Base-by-base conservation (phyloP, 2,329 filamentous ascomycete genomes). In the Lachnellula occidentalis region DNA sequence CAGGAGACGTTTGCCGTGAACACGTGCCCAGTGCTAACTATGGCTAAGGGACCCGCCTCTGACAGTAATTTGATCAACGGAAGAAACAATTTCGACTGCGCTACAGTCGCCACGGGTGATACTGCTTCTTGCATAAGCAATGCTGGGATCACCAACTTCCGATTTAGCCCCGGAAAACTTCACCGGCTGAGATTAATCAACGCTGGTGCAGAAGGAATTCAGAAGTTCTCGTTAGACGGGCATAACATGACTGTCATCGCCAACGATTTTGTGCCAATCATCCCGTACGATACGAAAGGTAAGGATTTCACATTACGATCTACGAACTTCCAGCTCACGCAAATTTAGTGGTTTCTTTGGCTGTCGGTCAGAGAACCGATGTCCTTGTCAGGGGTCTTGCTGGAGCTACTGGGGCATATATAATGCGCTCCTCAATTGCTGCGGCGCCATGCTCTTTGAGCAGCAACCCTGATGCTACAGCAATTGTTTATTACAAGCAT, bases 401-500 rank as follows among this genome's bases (percentile, higher is more conserved):
- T 12, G 68, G 71, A 12, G 70, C 77, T 2, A 58, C 22, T 12
- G 60, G 57, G 2, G 49, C 58, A 27, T 83, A 79, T 62, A 83
- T 78, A 76, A 80, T 86, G 72, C 78, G 82, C 39, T 73, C 76
- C 56, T 79, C 76, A 61, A 69, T 82, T 9, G 47, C 64, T 21
- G n/a, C 39, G 11, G 54, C 42, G 12, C 34, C 22, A 5, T 82
- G 80, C 71, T 76, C 78, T 2, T 59, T 72, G 1, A 64, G 74
- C 2, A 71, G 67, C 19, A 74, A 80, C 43, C 76, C 76, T 1
- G 63, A 77, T 50, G 83, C 78, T 3, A 64, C 80, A 1, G 86
- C 84, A 0, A 80, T 78, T 8, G 74, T 88, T 37, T 86, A 85
- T 70, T 89, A 89, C 66, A 74, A 83, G 34, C 64, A 74, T 7